phyloP scores from a whole-genome alignment of 2,329 filamentous ascomycete genomes.

The Coniochaeta hoffmannii region DNA sequence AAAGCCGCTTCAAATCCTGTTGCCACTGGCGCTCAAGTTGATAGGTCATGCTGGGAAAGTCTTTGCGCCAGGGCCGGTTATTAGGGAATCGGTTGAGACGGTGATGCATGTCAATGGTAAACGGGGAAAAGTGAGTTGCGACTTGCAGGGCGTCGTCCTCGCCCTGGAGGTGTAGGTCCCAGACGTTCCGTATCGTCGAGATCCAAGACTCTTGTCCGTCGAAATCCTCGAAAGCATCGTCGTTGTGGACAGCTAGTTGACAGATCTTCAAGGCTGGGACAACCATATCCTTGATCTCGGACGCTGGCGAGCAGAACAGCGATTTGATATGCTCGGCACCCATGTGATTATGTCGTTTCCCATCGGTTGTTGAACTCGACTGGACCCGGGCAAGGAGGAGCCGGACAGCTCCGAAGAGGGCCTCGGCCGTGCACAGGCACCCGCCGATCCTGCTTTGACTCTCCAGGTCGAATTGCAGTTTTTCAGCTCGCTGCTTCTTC shows the following conservation, averaged over 20 bases:
- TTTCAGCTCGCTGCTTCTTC: constrained; percentile 39
- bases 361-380: constrained; percentile 5
- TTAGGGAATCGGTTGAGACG: too few species aligned
- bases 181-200: constrained; percentile 35
- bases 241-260: constrained; percentile 25
- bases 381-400: constrained; percentile 39
- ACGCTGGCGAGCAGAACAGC: constrained; percentile 42
- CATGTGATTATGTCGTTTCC: constrained; percentile 32
- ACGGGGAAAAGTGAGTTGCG: constrained; percentile 36
- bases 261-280: constrained; percentile 40
- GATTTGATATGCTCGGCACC: constrained; percentile 52
- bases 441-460: constrained; percentile 29
- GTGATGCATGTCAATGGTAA: constrained; percentile 28
- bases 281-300: constrained; percentile 38
- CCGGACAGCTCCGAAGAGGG: constrained; percentile 38
- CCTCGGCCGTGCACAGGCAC: constrained; percentile 38
- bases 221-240: constrained; percentile 20
- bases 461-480: constrained; percentile 29
- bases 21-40: constrained; percentile 33
- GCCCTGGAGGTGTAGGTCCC: constrained; percentile 47
- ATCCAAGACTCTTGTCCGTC: constrained; percentile 40
- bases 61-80: too few species aligned
- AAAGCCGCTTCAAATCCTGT: constrained; percentile 37
- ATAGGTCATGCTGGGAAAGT: constrained; percentile 13
- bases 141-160: constrained; percentile 39